Conservation (phyloP, 805 yeast genomes). For the Millerago galiae region DNA sequence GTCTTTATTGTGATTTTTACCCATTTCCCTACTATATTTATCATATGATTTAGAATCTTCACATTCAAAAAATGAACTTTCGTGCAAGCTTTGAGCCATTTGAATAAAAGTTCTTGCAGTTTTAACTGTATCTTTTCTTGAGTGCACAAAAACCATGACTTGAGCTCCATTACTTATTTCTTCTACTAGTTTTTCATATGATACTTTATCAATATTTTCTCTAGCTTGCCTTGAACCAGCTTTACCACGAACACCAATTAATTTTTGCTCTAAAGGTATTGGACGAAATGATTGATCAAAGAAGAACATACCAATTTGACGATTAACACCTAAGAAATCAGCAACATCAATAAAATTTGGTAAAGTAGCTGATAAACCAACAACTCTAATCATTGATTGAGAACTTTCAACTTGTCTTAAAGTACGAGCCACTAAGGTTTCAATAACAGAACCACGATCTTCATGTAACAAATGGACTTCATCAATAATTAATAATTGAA, state of each 20-base stretch:
- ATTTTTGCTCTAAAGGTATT: slow-evolving; percentile 82
- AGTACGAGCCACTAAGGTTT: slow-evolving; percentile 90
- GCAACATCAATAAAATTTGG: slow-evolving; percentile 93
- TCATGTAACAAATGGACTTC: slow-evolving; percentile 96
- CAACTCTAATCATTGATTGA: slow-evolving; percentile 89
- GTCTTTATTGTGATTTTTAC: slow-evolving; percentile 68
- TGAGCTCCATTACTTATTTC: slow-evolving; percentile 70
- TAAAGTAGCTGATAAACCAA: slow-evolving; percentile 88
- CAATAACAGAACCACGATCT: slow-evolving; percentile 97
- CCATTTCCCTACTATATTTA: slow-evolving; percentile 55
- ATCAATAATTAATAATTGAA: slow-evolving; percentile 82
- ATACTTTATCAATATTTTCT: slow-evolving; percentile 65
- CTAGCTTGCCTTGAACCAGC: slow-evolving; percentile 65
- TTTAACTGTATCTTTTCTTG: slow-evolving; percentile 86
- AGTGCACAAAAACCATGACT: slow-evolving; percentile 95
- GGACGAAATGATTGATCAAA: slow-evolving; percentile 94
- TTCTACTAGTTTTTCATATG: slow-evolving; percentile 70
- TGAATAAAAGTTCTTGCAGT: slow-evolving; percentile 69
- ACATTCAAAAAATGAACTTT: slow-evolving; percentile 52
- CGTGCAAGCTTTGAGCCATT: slow-evolving; percentile 59
- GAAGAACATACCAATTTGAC: slow-evolving; percentile 87
- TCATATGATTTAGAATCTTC: slow-evolving; percentile 36
- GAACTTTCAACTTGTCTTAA: slow-evolving; percentile 90
- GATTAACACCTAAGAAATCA: slow-evolving; percentile 86
- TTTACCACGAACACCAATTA: slow-evolving; percentile 82